These are phyloP conservation scores for Larix kaempferi DNA, from an alignment of 75 land plant genomes.

Conservation along the genomic window DNA sequence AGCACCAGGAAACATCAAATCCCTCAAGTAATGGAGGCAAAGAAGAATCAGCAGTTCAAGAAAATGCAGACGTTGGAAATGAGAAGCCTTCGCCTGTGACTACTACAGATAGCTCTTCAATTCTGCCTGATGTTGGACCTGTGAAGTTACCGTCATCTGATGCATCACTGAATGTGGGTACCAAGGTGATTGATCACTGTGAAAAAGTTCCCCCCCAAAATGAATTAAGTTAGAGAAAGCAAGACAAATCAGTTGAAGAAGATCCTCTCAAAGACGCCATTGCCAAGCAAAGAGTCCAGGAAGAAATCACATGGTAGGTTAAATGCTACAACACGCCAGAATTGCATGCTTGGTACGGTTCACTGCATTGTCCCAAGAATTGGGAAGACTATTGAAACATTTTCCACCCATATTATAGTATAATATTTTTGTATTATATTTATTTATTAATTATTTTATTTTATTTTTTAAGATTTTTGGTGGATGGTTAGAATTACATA, in stretches of 20 bases:
- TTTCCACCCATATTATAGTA: too few species aligned
- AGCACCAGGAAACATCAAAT: background rate
- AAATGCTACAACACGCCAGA: constrained; percentile 25
- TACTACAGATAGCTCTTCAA: background rate
- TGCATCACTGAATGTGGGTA: background rate
- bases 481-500: too few species aligned
- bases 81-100: background rate
- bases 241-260: background rate
- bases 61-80: background rate
- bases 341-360: background rate
- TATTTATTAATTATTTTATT: too few species aligned
- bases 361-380: background rate
- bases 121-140: background rate
- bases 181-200: background rate
- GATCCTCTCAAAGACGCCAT: constrained; percentile 69
- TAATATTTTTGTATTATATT: too few species aligned
- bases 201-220: background rate
- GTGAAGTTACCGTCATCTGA: background rate
- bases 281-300: constrained; percentile 61
- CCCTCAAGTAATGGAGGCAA: background rate
- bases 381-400: too few species aligned
- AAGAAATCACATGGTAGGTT: constrained; percentile 75
- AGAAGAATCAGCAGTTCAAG: too few species aligned
- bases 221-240: background rate
- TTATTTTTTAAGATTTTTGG: too few species aligned